Conservation (phyloP, 352 stramenopile species). For the Aphanomyces invadans region DNA sequence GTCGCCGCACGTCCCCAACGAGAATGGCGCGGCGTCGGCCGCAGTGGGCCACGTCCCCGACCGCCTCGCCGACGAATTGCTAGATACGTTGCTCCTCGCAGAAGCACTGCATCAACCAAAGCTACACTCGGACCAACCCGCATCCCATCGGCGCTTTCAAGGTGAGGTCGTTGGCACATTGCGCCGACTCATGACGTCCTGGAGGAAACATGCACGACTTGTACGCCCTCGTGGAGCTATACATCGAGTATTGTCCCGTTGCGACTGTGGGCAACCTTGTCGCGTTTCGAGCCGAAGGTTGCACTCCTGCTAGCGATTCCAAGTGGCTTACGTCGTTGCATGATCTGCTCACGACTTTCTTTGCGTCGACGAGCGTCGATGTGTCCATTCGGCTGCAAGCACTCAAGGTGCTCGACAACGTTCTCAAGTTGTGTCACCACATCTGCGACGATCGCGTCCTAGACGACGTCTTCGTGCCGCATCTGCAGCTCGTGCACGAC, state of each 20-base stretch:
- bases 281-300: slow-evolving; percentile 44
- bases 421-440: slow-evolving; percentile 64
- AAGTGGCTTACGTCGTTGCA: slow-evolving; percentile 60
- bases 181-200: neutral
- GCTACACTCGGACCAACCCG: slow-evolving; percentile 8
- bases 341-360: slow-evolving; percentile 54
- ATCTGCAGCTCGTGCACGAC: slow-evolving; percentile 58
- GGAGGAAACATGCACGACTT: slow-evolving; percentile 63
- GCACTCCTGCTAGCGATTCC: slow-evolving; percentile 55
- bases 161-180: too few relatives aligned
- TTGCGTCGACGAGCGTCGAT: slow-evolving; percentile 40
- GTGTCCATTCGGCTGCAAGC: slow-evolving; percentile 52
- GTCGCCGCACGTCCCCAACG: slow-evolving; percentile 15
- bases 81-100: slow-evolving; percentile 67
- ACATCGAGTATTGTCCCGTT: slow-evolving; percentile 56
- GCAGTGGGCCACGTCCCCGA: slow-evolving; percentile 49
- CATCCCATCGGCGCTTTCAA: slow-evolving; percentile 29
- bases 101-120: slow-evolving; percentile 57
- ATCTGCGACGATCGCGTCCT: slow-evolving; percentile 80
- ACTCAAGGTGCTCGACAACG: slow-evolving; percentile 59
- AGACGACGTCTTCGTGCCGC: slow-evolving; percentile 73
- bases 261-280: slow-evolving; percentile 52
- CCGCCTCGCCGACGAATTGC: slow-evolving; percentile 61
- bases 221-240: slow-evolving; percentile 63
- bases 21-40: slow-evolving; percentile 26